Conservation (phyloP, 176 grass and related monocot genomes). For the Puya raimondii region DNA sequence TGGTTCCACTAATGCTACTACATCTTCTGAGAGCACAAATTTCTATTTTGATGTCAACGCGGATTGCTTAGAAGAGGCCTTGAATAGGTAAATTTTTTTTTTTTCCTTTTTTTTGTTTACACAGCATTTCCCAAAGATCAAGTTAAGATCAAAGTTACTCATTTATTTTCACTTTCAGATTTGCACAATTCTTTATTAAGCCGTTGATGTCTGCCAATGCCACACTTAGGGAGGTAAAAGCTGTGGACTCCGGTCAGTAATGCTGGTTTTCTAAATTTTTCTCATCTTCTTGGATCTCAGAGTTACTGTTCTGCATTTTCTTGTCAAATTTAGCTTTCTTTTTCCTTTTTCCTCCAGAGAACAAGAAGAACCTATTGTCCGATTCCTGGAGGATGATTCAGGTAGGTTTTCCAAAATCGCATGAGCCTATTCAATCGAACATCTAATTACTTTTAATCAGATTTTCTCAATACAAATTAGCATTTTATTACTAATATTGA, state of each 20-base stretch:
- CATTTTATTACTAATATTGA: no score
- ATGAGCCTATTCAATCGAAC: no score
- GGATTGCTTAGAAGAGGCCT: conserved; percentile 71
- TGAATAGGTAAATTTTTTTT: conserved; percentile 60
- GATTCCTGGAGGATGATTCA: conserved; percentile 79
- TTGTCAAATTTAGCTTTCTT: conserved; percentile 1
- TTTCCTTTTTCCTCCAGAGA: conserved; percentile 34
- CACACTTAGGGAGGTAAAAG: conserved; percentile 89
- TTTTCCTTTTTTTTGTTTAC: conserved; percentile 10
- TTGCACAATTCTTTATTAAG: conserved; percentile 94
- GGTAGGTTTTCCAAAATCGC: conserved; percentile 22
- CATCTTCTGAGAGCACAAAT: conserved; percentile 71
- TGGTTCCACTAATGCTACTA: conserved; percentile 85
- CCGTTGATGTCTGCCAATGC: conserved; percentile 92
- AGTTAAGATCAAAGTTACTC: no score
- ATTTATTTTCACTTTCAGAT: conserved; percentile 30
- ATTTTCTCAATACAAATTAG: no score
- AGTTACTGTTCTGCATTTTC: not conserved
- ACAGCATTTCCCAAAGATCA: conserved; percentile 4
- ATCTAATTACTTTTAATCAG: no score
- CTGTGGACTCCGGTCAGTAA: conserved; percentile 81
- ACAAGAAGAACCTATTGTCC: conserved; percentile 89
- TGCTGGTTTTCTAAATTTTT: not conserved
- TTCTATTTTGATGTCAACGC: conserved; percentile 88
- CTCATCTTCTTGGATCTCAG: not conserved